Conservation (phyloP, 805 yeast genomes). For the Barnettozyma pratensis region DNA sequence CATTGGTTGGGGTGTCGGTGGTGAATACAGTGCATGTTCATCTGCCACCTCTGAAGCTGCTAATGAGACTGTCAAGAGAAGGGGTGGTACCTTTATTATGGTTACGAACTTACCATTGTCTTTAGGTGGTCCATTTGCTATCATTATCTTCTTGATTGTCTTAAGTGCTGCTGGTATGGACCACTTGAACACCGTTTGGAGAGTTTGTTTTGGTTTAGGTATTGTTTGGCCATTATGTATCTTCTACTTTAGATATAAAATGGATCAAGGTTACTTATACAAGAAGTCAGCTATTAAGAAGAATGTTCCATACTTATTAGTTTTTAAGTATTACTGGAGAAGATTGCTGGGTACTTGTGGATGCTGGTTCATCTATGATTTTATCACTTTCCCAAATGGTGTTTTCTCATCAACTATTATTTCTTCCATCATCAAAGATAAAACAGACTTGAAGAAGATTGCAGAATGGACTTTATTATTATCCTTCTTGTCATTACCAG, state of each 20-base stretch:
- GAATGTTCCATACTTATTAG: constrained; percentile 53
- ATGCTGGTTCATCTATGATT: constrained; percentile 78
- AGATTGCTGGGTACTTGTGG: constrained; percentile 66
- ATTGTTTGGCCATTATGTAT: constrained; percentile 66
- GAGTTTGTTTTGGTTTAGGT: constrained; percentile 63
- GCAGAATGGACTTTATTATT: constrained; percentile 74
- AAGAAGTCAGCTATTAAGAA: constrained; percentile 57
- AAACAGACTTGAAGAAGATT: constrained; percentile 39
- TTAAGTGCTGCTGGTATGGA: constrained; percentile 48
- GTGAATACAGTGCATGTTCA: constrained; percentile 69
- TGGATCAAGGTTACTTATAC: constrained; percentile 63
- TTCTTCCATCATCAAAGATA: constrained; percentile 39
- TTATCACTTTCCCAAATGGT: constrained; percentile 77
- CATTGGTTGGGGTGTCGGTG: constrained; percentile 76
- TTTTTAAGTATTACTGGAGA: constrained; percentile 62
- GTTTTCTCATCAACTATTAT: constrained; percentile 61
- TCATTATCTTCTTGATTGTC: constrained; percentile 63
- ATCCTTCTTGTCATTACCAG: constrained; percentile 65
- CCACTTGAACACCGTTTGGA: constrained; percentile 54
- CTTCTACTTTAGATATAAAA: constrained; percentile 65
- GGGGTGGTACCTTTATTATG: constrained; percentile 63
- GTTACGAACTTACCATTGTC: constrained; percentile 71
- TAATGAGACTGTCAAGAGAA: constrained; percentile 53
- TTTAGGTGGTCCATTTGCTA: constrained; percentile 76
- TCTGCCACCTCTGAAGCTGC: constrained; percentile 71